These are phyloP conservation scores for Zanthoxylum bungeanum DNA, from an alignment of 345 rosid genomes.

Conservation along the genomic window DNA sequence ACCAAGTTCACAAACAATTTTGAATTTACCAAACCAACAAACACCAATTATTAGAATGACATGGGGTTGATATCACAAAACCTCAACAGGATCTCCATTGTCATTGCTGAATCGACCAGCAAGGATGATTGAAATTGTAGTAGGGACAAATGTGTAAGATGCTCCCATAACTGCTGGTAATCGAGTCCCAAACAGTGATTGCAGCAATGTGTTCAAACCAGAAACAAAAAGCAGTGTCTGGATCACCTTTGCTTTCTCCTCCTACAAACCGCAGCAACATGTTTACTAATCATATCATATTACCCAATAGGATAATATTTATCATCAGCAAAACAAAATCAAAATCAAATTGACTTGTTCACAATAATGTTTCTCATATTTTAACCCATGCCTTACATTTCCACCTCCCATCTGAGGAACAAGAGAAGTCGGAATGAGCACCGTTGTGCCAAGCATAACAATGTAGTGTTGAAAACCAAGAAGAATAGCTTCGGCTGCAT, in stretches of 20 bases:
- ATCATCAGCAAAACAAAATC: background rate
- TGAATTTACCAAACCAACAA: slow-evolving; percentile 5
- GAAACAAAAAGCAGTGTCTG: slow-evolving; percentile 95
- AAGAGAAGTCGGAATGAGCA: slow-evolving; percentile 84
- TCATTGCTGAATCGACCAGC: slow-evolving; percentile 78
- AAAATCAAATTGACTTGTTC: background rate
- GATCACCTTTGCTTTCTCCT: slow-evolving; percentile 90
- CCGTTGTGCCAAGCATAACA: slow-evolving; percentile 96
- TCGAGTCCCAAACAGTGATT: slow-evolving; percentile 76
- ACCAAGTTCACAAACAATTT: background rate
- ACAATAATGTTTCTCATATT: no score
- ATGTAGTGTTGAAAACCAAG: slow-evolving; percentile 97
- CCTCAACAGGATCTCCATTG: slow-evolving; percentile 58
- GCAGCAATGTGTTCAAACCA: slow-evolving; percentile 91
- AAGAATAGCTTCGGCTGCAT: slow-evolving; percentile 92
- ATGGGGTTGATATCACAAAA: slow-evolving; percentile 31
- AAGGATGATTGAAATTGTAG: slow-evolving; percentile 89
- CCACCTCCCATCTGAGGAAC: slow-evolving; percentile 99
- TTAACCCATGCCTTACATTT: slow-evolving; percentile 75
- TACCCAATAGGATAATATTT: background rate
- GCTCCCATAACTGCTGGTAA: slow-evolving; percentile 94
- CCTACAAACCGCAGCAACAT: slow-evolving; percentile 42
- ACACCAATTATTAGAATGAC: no score
- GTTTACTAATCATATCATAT: background rate
- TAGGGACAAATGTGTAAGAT: slow-evolving; percentile 86